Conservation (phyloP, 163 green algal species). For the Trebouxia gelatinosa region DNA sequence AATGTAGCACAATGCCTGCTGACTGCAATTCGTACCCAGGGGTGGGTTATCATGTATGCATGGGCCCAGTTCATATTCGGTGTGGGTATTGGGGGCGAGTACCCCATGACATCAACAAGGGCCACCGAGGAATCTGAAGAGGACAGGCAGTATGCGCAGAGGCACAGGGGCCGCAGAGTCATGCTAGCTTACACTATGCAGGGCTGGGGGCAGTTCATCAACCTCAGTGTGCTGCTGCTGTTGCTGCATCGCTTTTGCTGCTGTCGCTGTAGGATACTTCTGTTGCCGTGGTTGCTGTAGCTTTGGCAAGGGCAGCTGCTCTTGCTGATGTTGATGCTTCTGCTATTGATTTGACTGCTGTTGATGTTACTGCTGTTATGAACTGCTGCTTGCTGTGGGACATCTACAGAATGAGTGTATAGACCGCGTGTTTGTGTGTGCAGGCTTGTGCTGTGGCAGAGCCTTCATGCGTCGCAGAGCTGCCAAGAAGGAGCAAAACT, state of each 20-base stretch:
- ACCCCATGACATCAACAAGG: constrained; percentile 31
- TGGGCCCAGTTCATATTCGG: constrained; percentile 34
- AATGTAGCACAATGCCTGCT: too few species aligned
- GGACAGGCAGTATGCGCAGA: constrained; percentile 16
- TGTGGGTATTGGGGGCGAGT: constrained; percentile 33
- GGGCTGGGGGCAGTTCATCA: constrained; percentile 39
- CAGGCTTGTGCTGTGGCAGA: constrained; percentile 17
- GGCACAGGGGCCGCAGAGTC: constrained; percentile 35
- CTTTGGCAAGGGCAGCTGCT: too few species aligned
- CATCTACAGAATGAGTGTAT: too few species aligned
- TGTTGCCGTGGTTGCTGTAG: too few species aligned
- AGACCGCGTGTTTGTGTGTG: not conserved
- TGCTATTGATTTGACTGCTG: too few species aligned
- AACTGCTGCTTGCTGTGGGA: too few species aligned
- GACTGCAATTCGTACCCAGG: too few species aligned
- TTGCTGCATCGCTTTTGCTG: constrained; percentile 30
- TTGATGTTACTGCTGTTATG: too few species aligned
- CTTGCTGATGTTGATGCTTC: too few species aligned
- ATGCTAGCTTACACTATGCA: constrained; percentile 39
- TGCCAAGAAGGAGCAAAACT: not conserved
- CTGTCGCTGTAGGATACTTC: too few species aligned
- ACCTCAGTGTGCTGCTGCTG: constrained; percentile 29
- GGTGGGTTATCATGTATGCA: constrained; percentile 34
- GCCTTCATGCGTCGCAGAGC: not conserved
- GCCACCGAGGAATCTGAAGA: constrained; percentile 36